Evolutionary conservation across 2,329 filamentous ascomycete genomes (phyloP), one percentile per base, ranked within the genome.

Genomic region (Trichoderma simmonsii): DNA sequence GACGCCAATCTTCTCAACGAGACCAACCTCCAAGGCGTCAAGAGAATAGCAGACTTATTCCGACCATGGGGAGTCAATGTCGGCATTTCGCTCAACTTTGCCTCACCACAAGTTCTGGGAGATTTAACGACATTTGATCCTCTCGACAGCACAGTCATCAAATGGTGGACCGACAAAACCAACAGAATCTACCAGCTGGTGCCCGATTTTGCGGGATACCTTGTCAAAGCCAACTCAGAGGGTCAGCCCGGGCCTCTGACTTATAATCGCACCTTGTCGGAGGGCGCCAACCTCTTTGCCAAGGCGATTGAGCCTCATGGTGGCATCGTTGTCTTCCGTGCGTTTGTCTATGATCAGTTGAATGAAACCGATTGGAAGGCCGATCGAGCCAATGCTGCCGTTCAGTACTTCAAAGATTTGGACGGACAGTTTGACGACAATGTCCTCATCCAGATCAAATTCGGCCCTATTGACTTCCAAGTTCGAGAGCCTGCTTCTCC

Each of bases 381-480:
- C 1, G 91, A 93, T 77, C 87, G 91, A 2, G 91, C 91, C 1
- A 92, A 92, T 70, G 91, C 90, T 0, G 90, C 90, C 0, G 89
- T 92, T 0, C 84, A 93, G 1, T 92, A 88, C 79, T 93, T 93
- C 78, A 82, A 87, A 18, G 83, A 84, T 0, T 84, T 93, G 0
- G 91, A 93, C 75, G 87, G 85, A 6, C 79, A 89, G 72, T 93
- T 93, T 71, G 88, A 91, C 26, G 88, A 90, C 60, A 93, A 93
- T 61, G 90, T 93, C 0, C 85, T 93, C 0, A 85, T 93, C 3
- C 91, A 93, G 77, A 90, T 93, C 80, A 93, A 93, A 79, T 92
- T 91, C 73, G 91, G 91, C 0, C 90, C 91, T 0, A 93, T 93
- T 72, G 91, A 93, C 77, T 93, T 93, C 79, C 91, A 93, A 76